A percentile compares a stretch with the other conserved stretches of the same genome.
These are phyloP conservation scores for Septoria petroselini DNA, from an alignment of 2,329 filamentous ascomycete genomes.

Conservation along the genomic window DNA sequence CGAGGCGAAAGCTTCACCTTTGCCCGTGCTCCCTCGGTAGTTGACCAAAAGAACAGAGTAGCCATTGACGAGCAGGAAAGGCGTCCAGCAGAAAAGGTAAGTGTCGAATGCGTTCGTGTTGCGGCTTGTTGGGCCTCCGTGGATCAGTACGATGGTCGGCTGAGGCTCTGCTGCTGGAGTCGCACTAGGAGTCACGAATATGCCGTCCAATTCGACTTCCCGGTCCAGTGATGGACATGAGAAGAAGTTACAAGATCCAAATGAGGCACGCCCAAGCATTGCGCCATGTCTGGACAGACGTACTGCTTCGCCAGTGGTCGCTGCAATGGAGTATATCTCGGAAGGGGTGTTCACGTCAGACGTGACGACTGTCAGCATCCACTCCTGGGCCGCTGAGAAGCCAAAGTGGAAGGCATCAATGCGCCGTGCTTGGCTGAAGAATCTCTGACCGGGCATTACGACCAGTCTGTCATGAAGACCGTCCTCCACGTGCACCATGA, in stretches of 20 bases:
- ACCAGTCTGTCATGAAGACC: slow-evolving; percentile 29
- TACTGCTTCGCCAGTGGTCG: slow-evolving; percentile 21
- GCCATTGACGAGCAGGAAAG: slow-evolving; percentile 39
- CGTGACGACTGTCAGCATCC: slow-evolving; percentile 32
- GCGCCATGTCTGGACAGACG: slow-evolving; percentile 29
- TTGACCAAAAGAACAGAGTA: slow-evolving; percentile 42
- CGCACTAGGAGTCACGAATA: slow-evolving; percentile 31
- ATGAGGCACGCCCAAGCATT: slow-evolving; percentile 18
- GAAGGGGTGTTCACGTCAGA: slow-evolving; percentile 32
- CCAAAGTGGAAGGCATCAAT: slow-evolving; percentile 25
- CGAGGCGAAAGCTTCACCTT: slow-evolving; percentile 37
- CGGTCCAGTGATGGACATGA: slow-evolving; percentile 33
- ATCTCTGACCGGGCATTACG: slow-evolving; percentile 13
- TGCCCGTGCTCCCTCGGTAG: slow-evolving; percentile 41
- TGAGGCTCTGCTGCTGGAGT: slow-evolving; percentile 23
- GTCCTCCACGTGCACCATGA: slow-evolving; percentile 25
- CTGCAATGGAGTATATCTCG: slow-evolving; percentile 36
- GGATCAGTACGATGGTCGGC: slow-evolving; percentile 39
- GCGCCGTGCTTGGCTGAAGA: slow-evolving; percentile 11
- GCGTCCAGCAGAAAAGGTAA: slow-evolving; percentile 32
- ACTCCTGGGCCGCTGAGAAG: slow-evolving; percentile 24
- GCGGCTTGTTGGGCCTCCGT: slow-evolving; percentile 40
- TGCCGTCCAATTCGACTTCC: slow-evolving; percentile 32
- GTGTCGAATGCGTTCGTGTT: slow-evolving; percentile 35
- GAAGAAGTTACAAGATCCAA: slow-evolving; percentile 30